Evolutionary conservation across 371 early-diverging fungal species (phyloP).

Genomic region (Haplosporangium sp.): DNA sequence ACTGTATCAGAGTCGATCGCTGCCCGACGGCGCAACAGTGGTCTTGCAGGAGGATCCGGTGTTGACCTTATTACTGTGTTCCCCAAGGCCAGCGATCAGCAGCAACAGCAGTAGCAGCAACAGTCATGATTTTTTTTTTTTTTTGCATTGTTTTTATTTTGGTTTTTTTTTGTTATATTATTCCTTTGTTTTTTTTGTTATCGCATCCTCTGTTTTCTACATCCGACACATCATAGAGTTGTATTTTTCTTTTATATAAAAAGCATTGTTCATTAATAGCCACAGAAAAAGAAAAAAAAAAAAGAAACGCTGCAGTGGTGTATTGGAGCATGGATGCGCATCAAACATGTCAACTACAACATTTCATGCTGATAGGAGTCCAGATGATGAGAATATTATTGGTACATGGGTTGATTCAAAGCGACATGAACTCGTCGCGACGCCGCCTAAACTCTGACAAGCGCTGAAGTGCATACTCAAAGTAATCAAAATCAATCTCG

Average conservation of each 20-base stretch:
- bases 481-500: slow-evolving; percentile 88
- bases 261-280: too few relatives aligned
- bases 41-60: slow-evolving; percentile 20
- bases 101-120: too few relatives aligned
- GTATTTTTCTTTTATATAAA: too few relatives aligned
- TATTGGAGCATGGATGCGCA: too few relatives aligned
- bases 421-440: slow-evolving; percentile 41
- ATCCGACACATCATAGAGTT: too few relatives aligned
- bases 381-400: background rate
- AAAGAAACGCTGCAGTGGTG: too few relatives aligned
- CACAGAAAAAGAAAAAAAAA: too few relatives aligned
- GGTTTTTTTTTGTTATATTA: too few relatives aligned
- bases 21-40: slow-evolving; percentile 26
- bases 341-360: background rate
- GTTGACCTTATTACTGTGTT: slow-evolving; percentile 17
- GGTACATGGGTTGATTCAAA: slow-evolving; percentile 12
- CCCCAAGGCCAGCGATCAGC: background rate
- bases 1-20: slow-evolving; percentile 17
- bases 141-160: too few relatives aligned
- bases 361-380: background rate
- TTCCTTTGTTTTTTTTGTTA: too few relatives aligned
- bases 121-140: too few relatives aligned
- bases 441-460: slow-evolving; percentile 55
- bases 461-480: slow-evolving; percentile 75
- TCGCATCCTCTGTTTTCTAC: too few relatives aligned